phyloP scores from a whole-genome alignment of 2,329 filamentous ascomycete species.

The Diaporthe sp. region DNA sequence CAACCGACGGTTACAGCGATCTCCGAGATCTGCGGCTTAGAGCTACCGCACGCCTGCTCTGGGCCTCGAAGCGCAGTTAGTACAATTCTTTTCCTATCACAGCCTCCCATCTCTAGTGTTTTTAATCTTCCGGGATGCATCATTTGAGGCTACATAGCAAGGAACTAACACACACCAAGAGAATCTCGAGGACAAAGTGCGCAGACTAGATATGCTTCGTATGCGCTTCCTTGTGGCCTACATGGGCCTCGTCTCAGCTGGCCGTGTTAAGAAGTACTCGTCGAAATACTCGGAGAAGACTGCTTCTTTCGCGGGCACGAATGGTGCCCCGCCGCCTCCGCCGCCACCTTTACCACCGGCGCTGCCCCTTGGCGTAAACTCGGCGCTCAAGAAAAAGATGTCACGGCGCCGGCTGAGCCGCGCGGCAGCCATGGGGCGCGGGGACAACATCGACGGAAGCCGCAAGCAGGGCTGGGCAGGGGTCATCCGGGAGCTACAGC shows the following conservation, averaged over 20 bases:
- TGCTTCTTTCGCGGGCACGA: conserved; percentile 44
- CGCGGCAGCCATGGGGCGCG: conserved; percentile 61
- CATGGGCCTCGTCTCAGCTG: conserved; percentile 68
- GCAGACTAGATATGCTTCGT: conserved; percentile 71
- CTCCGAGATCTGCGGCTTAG: conserved; percentile 54
- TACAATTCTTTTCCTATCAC: neutral
- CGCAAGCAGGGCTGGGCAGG: conserved; percentile 73
- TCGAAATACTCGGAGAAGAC: conserved; percentile 49
- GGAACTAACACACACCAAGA: conserved; percentile 28
- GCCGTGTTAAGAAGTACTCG: conserved; percentile 45
- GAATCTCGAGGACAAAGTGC: conserved; percentile 69
- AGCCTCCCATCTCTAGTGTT: neutral
- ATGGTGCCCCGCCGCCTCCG: conserved; percentile 48
- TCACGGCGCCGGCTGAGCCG: conserved; percentile 68
- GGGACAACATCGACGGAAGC: conserved; percentile 62
- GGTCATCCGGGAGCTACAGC: conserved; percentile 74
- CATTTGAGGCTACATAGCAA: neutral
- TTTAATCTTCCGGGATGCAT: neutral
- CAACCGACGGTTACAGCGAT: conserved; percentile 39
- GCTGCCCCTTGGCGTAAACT: conserved; percentile 55
- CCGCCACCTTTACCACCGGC: conserved; percentile 53
- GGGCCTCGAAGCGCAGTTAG: conserved; percentile 65
- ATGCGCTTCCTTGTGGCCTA: conserved; percentile 76
- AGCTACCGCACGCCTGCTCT: conserved; percentile 66
- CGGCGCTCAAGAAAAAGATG: conserved; percentile 54